Base-by-base conservation (phyloP, 2,329 filamentous ascomycete genomes). In the Aspergillus hortae region DNA sequence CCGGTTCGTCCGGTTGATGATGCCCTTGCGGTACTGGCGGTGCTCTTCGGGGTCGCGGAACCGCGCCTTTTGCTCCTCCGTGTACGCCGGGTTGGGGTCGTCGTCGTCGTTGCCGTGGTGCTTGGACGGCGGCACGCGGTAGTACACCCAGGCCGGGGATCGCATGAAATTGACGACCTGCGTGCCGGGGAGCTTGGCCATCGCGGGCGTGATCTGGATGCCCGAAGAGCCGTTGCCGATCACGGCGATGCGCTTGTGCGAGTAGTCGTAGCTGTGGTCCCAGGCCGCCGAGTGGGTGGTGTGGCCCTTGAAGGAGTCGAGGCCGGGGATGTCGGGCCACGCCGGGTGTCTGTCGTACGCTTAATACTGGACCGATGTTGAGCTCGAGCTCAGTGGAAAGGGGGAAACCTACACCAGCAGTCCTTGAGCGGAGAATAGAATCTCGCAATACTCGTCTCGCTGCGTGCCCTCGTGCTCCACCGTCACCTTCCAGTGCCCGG, bases 131-230 rank as follows among this genome's bases (percentile, higher is more conserved):
- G 42, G 61, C 51, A 50, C 53, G 4, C 45, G 44, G 25, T 55
- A 49, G 45, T 62, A 62, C 15, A 68, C 65, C 66, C 66, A 68
- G 12, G 65, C 63, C 7, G 58, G 53, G 9, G 60, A 60, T 14
- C 65, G 61, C 35, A 67, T 61, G 42, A 62, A 67, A 45, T 66
- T 62, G 40, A 63, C 55, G 44, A 68, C 63, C 9, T 59, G 52
- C 17, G 62, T 63, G 14, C 62, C 63, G 1, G 58, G 55, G 12
- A 62, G 50, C 21, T 63, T 50, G 4, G 57, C 50, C 48, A 52
- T 58, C 53, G 55, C 51, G 25, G 61, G 63, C 2, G 70, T 57
- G 30, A 73, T 71, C 49, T 75, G 73, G 12, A 74, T 72, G 1
- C 63, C 70, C 4, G 65, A 69, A 1, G 57, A 57, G 1, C 63